Base-by-base conservation (phyloP, 805 yeast genomes). In the Cyberlindnera americana region DNA sequence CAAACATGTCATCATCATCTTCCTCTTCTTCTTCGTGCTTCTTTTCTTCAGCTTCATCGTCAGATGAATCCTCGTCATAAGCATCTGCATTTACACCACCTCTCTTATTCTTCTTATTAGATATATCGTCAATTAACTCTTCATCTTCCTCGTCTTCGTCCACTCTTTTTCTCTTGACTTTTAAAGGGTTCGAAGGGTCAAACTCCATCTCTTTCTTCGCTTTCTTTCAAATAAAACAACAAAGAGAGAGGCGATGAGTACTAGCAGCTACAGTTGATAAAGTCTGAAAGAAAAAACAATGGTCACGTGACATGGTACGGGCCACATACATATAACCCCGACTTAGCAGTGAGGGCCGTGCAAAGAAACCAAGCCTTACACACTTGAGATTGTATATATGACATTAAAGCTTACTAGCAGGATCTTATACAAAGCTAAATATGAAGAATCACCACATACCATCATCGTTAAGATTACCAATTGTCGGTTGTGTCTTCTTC, bases 381-480 rank as follows among this genome's bases (percentile, higher is more conserved):
- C n/a, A n/a, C n/a, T n/a, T n/a, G n/a, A n/a, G n/a, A n/a, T n/a
- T n/a, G n/a, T n/a, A n/a, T n/a, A n/a, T n/a, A n/a, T n/a, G n/a
- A n/a, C n/a, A n/a, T n/a, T n/a, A n/a, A n/a, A n/a, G n/a, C n/a
- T n/a, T n/a, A n/a, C n/a, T n/a, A n/a, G n/a, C n/a, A n/a, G n/a
- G n/a, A n/a, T n/a, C n/a, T n/a, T n/a, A n/a, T n/a, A n/a, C n/a
- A n/a, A n/a, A n/a, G n/a, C n/a, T n/a, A n/a, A n/a, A n/a, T n/a
- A n/a, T n/a, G n/a, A n/a, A n/a, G n/a, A n/a, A 29, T 52, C 40
- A 56, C 60, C 60, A 56, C 52, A 54, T 49, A 3, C 55, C 48
- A n/a, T 56, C 56, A 24, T 56, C 58, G 14, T 48, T 53, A 29
- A 55, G 22, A 14, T 41, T 48, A 2, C 48, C 46, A 16, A 53